Conservation (phyloP, 1,284 basidiomycete genomes). For the Malassezia restricta region DNA sequence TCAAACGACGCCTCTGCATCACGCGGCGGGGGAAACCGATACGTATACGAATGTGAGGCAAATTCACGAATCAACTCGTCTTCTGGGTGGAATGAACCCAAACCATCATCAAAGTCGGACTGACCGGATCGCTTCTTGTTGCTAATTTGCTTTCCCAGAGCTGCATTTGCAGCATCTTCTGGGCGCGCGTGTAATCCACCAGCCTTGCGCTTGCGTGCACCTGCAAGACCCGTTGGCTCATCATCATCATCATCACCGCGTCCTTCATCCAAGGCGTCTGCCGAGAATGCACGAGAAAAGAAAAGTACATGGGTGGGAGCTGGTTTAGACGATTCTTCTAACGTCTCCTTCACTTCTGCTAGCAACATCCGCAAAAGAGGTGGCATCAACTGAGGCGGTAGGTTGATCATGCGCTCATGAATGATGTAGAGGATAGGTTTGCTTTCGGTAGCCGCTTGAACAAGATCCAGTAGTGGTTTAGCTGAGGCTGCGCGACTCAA, state of each 20-base stretch:
- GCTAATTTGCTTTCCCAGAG: slow-evolving; percentile 15
- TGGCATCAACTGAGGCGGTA: slow-evolving; percentile 33
- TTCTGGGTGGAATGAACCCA: slow-evolving; percentile 41
- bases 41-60: slow-evolving; percentile 31
- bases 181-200: slow-evolving; percentile 15
- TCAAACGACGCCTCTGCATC: slow-evolving; percentile 38
- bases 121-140: slow-evolving; percentile 18
- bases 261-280: slow-evolving; percentile 38
- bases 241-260: slow-evolving; percentile 24
- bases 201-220: slow-evolving; percentile 27
- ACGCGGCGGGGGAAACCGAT: slow-evolving; percentile 36
- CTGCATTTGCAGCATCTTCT: slow-evolving; percentile 8
- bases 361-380: slow-evolving; percentile 41
- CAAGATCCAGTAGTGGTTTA: slow-evolving; percentile 20
- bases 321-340: slow-evolving; percentile 7
- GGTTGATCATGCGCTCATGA: slow-evolving; percentile 44
- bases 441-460: slow-evolving; percentile 19
- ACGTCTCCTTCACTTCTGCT: slow-evolving; percentile 23
- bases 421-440: slow-evolving; percentile 26
- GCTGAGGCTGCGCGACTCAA: slow-evolving; percentile 16
- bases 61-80: slow-evolving; percentile 28
- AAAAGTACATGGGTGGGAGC: slow-evolving; percentile 29
- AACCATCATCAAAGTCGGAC: slow-evolving; percentile 19
- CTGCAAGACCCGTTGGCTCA: slow-evolving; percentile 27
- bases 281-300: slow-evolving; percentile 39